phyloP scores from a whole-genome alignment of 192 early-diverging fungal species.

The Coemansia sp. region DNA sequence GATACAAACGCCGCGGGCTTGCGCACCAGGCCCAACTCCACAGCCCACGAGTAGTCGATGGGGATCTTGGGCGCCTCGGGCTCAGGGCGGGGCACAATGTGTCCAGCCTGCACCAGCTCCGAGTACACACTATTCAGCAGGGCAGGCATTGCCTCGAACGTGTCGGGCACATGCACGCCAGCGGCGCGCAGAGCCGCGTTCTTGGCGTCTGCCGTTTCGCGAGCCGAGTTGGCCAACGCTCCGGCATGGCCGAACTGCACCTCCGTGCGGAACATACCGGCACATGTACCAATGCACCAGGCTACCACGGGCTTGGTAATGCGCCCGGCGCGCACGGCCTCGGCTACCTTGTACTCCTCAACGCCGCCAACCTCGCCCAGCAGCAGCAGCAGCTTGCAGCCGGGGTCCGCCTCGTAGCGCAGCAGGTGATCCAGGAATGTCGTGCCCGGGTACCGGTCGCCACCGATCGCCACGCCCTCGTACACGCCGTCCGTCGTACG shows the following conservation, averaged over 20 bases:
- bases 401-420: slow-evolving; percentile 89
- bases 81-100: slow-evolving; percentile 72
- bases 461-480: slow-evolving; percentile 98
- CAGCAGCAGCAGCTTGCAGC: slow-evolving; percentile 91
- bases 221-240: slow-evolving; percentile 90
- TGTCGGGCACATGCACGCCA: slow-evolving; percentile 90
- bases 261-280: slow-evolving; percentile 98
- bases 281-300: slow-evolving; percentile 99
- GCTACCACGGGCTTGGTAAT: slow-evolving; percentile 99
- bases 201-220: slow-evolving; percentile 97
- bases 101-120: slow-evolving; percentile 69
- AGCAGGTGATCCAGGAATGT: slow-evolving; percentile 98
- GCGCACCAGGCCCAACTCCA: slow-evolving; percentile 96
- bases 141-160: slow-evolving; percentile 91
- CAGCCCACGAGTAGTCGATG: slow-evolving; percentile 98
- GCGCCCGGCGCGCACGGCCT: slow-evolving; percentile 80
- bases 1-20: slow-evolving; percentile 98
- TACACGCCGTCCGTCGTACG: slow-evolving; percentile 96
- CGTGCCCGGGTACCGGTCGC: slow-evolving; percentile 96
- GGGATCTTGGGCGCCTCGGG: slow-evolving; percentile 98
- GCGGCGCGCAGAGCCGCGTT: slow-evolving; percentile 82
- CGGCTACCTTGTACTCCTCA: slow-evolving; percentile 93
- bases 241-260: slow-evolving; percentile 99
- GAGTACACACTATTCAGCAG: slow-evolving; percentile 76
- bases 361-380: slow-evolving; percentile 98